These are phyloP conservation scores for Skeletonema tropicum DNA, from an alignment of 108 stramenopile species.

Conservation along the genomic window DNA sequence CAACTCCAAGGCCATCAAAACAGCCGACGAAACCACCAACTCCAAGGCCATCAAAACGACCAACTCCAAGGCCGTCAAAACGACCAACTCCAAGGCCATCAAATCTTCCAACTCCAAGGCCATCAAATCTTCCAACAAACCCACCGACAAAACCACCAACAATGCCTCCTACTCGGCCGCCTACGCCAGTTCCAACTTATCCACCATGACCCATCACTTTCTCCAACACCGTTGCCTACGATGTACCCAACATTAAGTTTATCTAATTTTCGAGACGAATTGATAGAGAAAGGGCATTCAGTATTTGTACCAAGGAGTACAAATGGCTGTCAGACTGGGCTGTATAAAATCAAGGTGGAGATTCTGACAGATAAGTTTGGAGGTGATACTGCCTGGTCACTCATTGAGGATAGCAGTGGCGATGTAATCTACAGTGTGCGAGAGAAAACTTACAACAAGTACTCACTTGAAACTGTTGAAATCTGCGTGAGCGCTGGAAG, in stretches of 20 bases:
- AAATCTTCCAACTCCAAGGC: no score
- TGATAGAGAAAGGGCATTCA: background rate
- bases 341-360: slow-evolving; percentile 39
- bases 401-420: slow-evolving; percentile 13
- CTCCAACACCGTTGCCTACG: background rate
- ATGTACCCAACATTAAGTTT: background rate
- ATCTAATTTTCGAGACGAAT: background rate
- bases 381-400: slow-evolving; percentile 38
- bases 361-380: slow-evolving; percentile 33
- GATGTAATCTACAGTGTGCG: slow-evolving; percentile 21
- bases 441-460: slow-evolving; percentile 19
- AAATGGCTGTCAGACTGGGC: background rate
- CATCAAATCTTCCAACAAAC: no score
- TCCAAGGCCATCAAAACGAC: no score
- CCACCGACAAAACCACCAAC: no score
- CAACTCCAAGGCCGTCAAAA: no score
- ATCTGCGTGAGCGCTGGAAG: slow-evolving; percentile 21
- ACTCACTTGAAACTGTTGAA: slow-evolving; percentile 14
- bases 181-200: background rate
- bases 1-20: no score
- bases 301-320: background rate
- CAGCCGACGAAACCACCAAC: background rate
- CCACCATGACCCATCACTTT: background rate
- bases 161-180: background rate
- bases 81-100: no score